Conservation (phyloP, 2,329 filamentous ascomycete genomes). For the Xylaria sp. region DNA sequence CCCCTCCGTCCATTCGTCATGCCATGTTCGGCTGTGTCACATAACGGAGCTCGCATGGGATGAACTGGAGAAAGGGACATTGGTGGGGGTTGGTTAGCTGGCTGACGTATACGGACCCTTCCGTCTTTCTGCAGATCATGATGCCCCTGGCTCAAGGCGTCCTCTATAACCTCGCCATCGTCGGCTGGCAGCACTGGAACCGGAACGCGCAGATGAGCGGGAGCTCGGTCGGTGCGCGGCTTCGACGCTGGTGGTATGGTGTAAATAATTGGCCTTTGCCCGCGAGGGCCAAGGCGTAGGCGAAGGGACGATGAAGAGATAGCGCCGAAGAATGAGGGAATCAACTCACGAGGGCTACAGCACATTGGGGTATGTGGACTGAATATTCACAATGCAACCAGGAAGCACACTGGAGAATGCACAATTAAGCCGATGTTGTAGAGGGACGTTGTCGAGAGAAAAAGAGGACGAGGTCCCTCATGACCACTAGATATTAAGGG, state of each 20-base stretch:
- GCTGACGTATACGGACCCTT: not conserved
- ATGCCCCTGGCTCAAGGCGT: constrained; percentile 89
- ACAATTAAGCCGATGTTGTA: not conserved
- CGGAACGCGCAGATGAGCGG: constrained; percentile 80
- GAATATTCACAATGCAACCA: not conserved
- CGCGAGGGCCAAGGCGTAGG: constrained; percentile 25
- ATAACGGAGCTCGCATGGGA: not conserved
- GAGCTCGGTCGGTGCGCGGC: constrained; percentile 76
- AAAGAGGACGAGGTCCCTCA: not conserved
- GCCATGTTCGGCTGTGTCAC: not conserved
- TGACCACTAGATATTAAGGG: constrained; percentile 9
- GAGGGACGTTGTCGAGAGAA: not conserved
- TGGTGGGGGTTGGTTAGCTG: not conserved
- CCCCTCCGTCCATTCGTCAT: not conserved
- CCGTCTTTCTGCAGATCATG: constrained; percentile 69
- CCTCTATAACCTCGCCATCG: constrained; percentile 85
- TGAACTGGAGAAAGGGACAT: not conserved
- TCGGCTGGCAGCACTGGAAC: constrained; percentile 94
- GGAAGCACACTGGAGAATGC: not conserved
- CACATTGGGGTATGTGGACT: not conserved
- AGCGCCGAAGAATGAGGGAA: not conserved
- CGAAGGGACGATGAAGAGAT: not conserved
- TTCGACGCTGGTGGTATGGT: constrained; percentile 93
- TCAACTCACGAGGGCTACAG: not conserved
- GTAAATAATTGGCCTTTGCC: constrained; percentile 91